Evolutionary conservation across 2,329 filamentous ascomycete species (phyloP), one percentile per base, ranked within the genome.

Genomic region (Fusarium denticulatum): DNA sequence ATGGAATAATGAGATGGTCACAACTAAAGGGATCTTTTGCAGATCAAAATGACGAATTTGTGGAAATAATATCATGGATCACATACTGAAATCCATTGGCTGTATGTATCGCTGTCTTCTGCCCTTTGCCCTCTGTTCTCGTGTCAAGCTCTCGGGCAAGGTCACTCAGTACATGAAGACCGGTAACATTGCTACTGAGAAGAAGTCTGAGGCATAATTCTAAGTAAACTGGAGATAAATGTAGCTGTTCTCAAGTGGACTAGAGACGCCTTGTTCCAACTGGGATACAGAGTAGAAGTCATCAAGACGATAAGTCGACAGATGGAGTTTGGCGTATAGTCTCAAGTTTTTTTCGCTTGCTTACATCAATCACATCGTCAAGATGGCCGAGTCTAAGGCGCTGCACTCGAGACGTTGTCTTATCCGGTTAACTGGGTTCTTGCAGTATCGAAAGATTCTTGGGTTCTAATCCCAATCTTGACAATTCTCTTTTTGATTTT

Each of bases 391-490:
- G 36, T 53, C 50, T 39, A 53, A 53, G 50, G 34, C 34, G 50
- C 50, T 53, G 50, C 50, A 53, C 1, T 53, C 36, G 15, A 42
- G 52, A 42, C 26, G 7, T 11, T 40, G 36, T 56, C 36, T 56
- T 42, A n/a, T 32, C 26, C 36, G 6, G 26, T 56, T 42, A 56
- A 40, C 52, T 30, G 36, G 52, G 26, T 56, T 8, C 9, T 39
- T 42, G 36, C 52, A 32, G 52, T 42, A 42, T 56, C 52, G 52
- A 56, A 42, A 56, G 52, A 56, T 56, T 56, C 36, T 56, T 56
- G 36, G 52, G 52, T 56, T 30, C 26, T 36, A 56, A 42, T 56
- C 26, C 52, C 36, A 56, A 56, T 56, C 37, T 37, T 28, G 56
- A 58, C 30, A 28, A 16, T 15, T 9, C 1, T 3, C 12, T 37